These are phyloP conservation scores for Fraxinus floribunda DNA, from an alignment of 305 asterid genomes.

Conservation along the genomic window DNA sequence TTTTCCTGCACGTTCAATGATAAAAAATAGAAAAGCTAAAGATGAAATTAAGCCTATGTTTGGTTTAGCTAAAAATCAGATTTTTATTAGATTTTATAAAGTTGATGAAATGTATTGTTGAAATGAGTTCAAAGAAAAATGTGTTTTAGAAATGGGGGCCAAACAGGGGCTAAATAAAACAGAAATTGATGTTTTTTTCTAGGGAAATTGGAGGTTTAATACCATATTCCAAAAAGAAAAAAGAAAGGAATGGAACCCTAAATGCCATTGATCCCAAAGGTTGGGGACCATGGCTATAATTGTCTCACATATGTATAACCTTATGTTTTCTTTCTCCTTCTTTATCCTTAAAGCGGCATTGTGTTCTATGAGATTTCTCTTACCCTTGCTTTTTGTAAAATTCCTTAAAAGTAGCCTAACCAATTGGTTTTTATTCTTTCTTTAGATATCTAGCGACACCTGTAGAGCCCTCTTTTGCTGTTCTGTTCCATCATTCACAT, in stretches of 20 bases:
- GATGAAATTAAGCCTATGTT: neutral
- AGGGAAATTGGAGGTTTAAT: neutral
- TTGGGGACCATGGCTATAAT: neutral
- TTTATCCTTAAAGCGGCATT: constrained; percentile 15
- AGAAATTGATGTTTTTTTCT: neutral
- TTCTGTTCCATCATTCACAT: constrained; percentile 46
- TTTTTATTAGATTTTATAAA: neutral
- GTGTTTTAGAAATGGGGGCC: neutral
- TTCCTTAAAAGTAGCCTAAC: constrained; percentile 54
- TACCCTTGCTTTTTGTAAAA: constrained; percentile 9
- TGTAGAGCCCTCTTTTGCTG: constrained; percentile 68
- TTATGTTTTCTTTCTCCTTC: constrained; percentile 16
- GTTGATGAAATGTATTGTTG: neutral
- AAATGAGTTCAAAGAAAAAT: neutral
- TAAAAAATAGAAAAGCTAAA: neutral
- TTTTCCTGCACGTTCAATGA: neutral
- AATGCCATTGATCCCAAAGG: neutral
- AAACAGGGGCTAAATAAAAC: neutral
- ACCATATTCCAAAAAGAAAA: neutral
- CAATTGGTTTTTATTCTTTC: constrained; percentile 54
- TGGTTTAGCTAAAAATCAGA: neutral
- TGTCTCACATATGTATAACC: neutral
- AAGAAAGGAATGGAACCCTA: neutral
- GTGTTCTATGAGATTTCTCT: constrained; percentile 14
- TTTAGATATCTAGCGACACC: constrained; percentile 87